Evolutionary conservation across 163 green algal genomes (phyloP).

Genomic region (Trebouxia gelatinosa): DNA sequence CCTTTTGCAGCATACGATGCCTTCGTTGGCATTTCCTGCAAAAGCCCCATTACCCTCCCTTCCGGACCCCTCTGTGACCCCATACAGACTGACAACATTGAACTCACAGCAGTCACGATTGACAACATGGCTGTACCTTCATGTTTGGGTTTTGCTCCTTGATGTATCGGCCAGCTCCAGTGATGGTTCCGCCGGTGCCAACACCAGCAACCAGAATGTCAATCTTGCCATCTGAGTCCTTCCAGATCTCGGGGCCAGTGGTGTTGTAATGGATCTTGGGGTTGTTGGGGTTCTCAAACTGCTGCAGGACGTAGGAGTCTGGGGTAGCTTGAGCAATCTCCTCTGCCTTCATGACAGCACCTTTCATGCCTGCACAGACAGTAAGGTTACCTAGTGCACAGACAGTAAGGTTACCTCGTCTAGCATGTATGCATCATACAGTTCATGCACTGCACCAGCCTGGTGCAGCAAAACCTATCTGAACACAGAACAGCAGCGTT

Average conservation of each 20-base stretch:
- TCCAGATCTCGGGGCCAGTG: conserved; percentile 98
- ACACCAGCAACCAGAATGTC: conserved; percentile 59
- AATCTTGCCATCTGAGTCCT: conserved; percentile 86
- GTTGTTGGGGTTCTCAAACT: conserved; percentile 97
- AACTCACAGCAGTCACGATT: too few relatives aligned
- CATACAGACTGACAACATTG: too few relatives aligned
- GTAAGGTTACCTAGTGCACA: conserved; percentile 78
- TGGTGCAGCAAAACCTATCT: neutral
- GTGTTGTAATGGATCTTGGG: conserved; percentile 85
- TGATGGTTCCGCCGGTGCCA: conserved; percentile 97
- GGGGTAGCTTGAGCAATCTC: conserved; percentile 83
- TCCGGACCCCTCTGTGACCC: too few relatives aligned
- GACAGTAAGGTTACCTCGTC: too few relatives aligned
- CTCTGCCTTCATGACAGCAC: conserved; percentile 92
- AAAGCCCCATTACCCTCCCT: neutral
- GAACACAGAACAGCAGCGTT: neutral
- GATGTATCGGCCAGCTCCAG: conserved; percentile 85
- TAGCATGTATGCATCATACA: too few relatives aligned
- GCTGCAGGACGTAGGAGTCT: conserved; percentile 92
- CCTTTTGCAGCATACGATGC: too few relatives aligned
- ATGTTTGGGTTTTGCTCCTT: conserved; percentile 92
- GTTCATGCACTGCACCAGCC: too few relatives aligned
- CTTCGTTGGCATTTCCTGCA: too few relatives aligned
- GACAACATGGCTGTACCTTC: conserved; percentile 48
- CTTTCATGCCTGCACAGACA: conserved; percentile 75